Base-by-base conservation (phyloP, 2,329 filamentous ascomycete species). In the Sporothrix brasiliensis region DNA sequence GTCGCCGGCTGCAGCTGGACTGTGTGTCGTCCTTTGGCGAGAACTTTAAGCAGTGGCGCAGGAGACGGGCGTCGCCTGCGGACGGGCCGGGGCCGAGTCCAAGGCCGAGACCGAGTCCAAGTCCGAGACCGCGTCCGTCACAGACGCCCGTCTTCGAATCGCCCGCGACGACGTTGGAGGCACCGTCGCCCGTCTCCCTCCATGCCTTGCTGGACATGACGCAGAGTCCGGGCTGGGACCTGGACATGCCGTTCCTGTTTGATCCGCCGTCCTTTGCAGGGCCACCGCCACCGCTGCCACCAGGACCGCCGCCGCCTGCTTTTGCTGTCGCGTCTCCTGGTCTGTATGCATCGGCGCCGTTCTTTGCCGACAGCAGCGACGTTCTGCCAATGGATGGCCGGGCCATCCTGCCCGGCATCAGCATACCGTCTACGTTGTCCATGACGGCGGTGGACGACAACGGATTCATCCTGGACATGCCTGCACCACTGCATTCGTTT, bases 1-100 rank as follows among this genome's bases (percentile, higher is more conserved):
- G 72, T 16, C 53, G 39, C 1, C 70, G 70, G 6, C 65, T 73
- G 52, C 68, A 70, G 14, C 72, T 73, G 21, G 53, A 65, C 2
- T 73, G 72, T 34, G 68, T 67, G 4, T 53, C 72, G 10, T 71
- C 68, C 3, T 73, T 71, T 24, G 44, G 39, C 27, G 69, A 39
- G 7, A 73, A 72, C 53, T 67, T 72, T 10, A 72, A 69, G 34
- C 56, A 70, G 19, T 72, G 69, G 69, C 41, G 41, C 13, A 14
- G 41, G 60, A n/a, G 27, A 39, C 27, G 41, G 60, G 21, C 19
- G 60, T 27, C 44, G 0, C 24, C 5, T 2, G 47, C 3, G 9
- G 34, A 27, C 9, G 44, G 14, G 39, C 21, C n/a, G 13, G 3
- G 13, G 34, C 34, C 24, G 24, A 24, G 30, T 4, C 30, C 30